Conservation (phyloP, 345 rosid genomes). For the Hibiscus tridactylites region DNA sequence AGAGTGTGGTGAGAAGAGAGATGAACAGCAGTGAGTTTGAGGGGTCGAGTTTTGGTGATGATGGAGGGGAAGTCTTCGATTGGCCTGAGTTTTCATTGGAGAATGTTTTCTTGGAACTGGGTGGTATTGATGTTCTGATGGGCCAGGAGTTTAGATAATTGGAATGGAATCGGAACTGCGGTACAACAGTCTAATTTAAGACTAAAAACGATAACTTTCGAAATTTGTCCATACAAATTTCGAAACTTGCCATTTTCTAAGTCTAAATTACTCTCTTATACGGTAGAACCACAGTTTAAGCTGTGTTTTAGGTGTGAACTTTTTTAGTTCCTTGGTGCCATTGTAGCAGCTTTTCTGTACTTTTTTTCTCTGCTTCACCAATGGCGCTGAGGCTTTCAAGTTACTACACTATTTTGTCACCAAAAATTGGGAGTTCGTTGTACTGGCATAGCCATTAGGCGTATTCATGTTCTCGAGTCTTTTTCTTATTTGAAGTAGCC, state of each 20-base stretch:
- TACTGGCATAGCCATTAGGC: too few species aligned
- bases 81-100: constrained; percentile 21
- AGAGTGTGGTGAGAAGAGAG: background rate
- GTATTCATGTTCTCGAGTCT: too few species aligned
- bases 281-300: too few species aligned
- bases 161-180: constrained; percentile 5
- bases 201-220: background rate
- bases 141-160: constrained; percentile 25
- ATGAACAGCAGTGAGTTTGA: background rate
- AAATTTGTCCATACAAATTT: background rate
- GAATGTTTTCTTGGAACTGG: constrained; percentile 25
- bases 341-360: background rate
- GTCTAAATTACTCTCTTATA: too few species aligned
- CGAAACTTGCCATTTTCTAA: background rate
- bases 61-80: background rate
- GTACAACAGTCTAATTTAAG: background rate
- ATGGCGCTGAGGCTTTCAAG: background rate
- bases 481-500: too few species aligned
- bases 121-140: constrained; percentile 26
- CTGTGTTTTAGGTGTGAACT: too few species aligned
- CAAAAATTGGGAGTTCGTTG: too few species aligned
- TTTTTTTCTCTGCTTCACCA: constrained; percentile 1
- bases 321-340: background rate
- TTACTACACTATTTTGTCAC: background rate
- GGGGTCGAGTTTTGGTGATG: background rate